Percentiles rank a stretch among this genome's conserved stretches.
Conservation (phyloP, 495 filamentous ascomycete genomes). For the Aspergillus leporis region DNA sequence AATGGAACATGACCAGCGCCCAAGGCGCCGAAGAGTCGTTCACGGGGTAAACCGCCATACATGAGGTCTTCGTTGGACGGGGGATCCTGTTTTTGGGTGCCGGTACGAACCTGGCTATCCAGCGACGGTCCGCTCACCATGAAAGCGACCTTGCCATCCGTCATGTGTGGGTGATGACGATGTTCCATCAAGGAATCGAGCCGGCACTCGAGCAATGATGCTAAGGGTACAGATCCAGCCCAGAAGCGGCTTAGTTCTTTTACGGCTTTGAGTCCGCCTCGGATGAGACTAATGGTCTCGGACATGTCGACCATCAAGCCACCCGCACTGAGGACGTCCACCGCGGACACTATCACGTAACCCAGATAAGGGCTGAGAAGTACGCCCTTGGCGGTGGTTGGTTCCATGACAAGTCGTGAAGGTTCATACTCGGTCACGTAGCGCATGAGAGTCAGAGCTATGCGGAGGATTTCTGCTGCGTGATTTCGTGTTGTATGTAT, state of each 20-base stretch:
- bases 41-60: slow-evolving; percentile 34
- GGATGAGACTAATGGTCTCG: slow-evolving; percentile 48
- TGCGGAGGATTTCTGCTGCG: slow-evolving; percentile 42
- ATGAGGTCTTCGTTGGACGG: slow-evolving; percentile 35
- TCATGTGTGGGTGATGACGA: slow-evolving; percentile 23
- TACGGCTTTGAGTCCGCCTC: slow-evolving; percentile 41
- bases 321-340: slow-evolving; percentile 48
- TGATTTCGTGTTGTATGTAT: slow-evolving; percentile 43
- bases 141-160: slow-evolving; percentile 36
- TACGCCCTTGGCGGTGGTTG: slow-evolving; percentile 10
- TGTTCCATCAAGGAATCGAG: slow-evolving; percentile 31
- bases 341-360: slow-evolving; percentile 45
- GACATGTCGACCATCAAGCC: slow-evolving; percentile 34
- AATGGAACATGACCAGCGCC: slow-evolving; percentile 27
- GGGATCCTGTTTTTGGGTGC: slow-evolving; percentile 21
- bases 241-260: slow-evolving; percentile 36
- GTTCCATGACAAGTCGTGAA: slow-evolving; percentile 22
- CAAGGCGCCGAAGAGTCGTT: slow-evolving; percentile 36
- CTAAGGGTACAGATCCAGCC: slow-evolving; percentile 32
- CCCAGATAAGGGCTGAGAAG: slow-evolving; percentile 46
- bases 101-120: slow-evolving; percentile 32
- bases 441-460: slow-evolving; percentile 30
- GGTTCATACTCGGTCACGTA: slow-evolving; percentile 25
- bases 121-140: slow-evolving; percentile 32
- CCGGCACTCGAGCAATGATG: slow-evolving; percentile 30